phyloP scores from a whole-genome alignment of 106 monocot genomes.

The Dendrobium nobile region DNA sequence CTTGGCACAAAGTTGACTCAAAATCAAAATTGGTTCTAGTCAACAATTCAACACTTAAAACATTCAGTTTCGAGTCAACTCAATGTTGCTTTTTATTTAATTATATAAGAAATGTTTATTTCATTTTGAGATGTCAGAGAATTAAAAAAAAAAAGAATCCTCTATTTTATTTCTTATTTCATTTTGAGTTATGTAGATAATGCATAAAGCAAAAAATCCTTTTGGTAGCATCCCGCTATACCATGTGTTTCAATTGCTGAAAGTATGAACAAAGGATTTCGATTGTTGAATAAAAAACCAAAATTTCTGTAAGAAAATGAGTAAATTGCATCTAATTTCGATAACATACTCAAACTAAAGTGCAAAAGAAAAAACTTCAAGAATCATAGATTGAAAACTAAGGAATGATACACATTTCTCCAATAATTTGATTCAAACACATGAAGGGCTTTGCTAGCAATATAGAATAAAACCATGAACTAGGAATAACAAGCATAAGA shows the following conservation, averaged over 20 bases:
- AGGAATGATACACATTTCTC: too few relatives aligned
- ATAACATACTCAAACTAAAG: too few relatives aligned
- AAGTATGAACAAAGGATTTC: not conserved
- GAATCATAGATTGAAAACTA: too few relatives aligned
- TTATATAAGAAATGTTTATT: not conserved
- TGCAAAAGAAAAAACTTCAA: too few relatives aligned
- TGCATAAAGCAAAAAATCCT: not conserved
- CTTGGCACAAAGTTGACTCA: not conserved
- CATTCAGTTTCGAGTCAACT: not conserved
- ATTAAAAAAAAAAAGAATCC: not conserved
- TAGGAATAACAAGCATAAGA: not conserved
- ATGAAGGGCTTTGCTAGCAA: not conserved
- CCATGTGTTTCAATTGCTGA: not conserved
- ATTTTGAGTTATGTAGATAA: not conserved
- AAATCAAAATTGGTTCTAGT: not conserved
- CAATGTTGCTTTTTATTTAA: not conserved
- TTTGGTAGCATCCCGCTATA: not conserved
- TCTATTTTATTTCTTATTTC: not conserved
- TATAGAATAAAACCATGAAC: not conserved
- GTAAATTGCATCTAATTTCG: too few relatives aligned
- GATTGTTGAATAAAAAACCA: not conserved
- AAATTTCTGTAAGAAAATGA: not conserved
- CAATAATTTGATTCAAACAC: not conserved
- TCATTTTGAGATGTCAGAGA: not conserved
- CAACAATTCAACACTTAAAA: not conserved